Evolutionary conservation across 1,139 yeast genomes (phyloP), one percentile per base, ranked within the genome.

Genomic region (Geotrichum australiense): DNA sequence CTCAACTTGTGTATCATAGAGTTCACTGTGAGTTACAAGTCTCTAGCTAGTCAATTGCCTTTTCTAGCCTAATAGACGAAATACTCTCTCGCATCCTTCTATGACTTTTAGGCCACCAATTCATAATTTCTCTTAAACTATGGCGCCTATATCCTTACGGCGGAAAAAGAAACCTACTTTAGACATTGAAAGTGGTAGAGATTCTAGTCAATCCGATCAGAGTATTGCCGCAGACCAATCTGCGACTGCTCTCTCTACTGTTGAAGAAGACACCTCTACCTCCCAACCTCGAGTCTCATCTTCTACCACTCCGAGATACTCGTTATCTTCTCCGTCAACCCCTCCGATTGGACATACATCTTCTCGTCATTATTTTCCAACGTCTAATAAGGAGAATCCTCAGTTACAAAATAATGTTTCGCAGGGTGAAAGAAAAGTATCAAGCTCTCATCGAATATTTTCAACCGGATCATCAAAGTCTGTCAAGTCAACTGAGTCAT

Each of bases 361-460:
- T n/a, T n/a, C n/a, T 27, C 4, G 16, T 10, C 10, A 12, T 5
- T 11, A 27, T 19, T 19, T 14, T n/a, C 14, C 18, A 16, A 12
- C 15, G 14, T 4, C 18, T 10, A 10, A 14, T n/a, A n/a, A n/a
- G n/a, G n/a, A n/a, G n/a, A n/a, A n/a, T n/a, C n/a, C n/a, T n/a
- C n/a, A n/a, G n/a, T n/a, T n/a, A n/a, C n/a, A n/a, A n/a, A n/a
- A n/a, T n/a, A n/a, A n/a, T n/a, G n/a, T n/a, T n/a, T n/a, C n/a
- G n/a, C n/a, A n/a, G n/a, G n/a, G n/a, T 27, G 16, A 27, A 27
- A 27, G n/a, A 27, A 27, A 11, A 3, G 2, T 19, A 16, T 27
- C 30, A n/a, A n/a, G n/a, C 16, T 27, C 30, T 16, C 30, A 27
- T 27, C 30, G 30, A 16, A 27, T 27, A 16, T 27, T 27, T 19